Base-by-base conservation (phyloP, 2,329 filamentous ascomycete genomes). In the Onygenales sp. region DNA sequence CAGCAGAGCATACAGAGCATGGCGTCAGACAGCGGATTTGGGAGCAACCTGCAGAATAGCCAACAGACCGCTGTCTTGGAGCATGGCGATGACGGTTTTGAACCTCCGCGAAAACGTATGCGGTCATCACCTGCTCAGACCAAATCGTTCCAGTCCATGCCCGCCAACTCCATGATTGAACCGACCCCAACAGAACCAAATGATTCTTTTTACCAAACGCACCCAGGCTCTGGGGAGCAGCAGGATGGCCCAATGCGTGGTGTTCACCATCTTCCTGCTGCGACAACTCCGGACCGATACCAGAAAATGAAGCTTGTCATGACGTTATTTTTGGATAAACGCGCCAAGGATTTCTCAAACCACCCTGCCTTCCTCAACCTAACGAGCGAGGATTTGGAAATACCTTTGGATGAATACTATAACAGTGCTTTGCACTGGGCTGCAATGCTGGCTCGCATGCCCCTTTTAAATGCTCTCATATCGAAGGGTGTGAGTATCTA, bases 351-450 rank as follows among this genome's bases (percentile, higher is more conserved):
- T 59, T 85, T 78, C 58, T 80, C 83, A 1, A 84, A 85, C 53
- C 86, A 92, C 62, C 86, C 90, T 9, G 86, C 87, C 41, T 81
- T 98, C 41, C 78, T 84, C 47, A 84, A 83, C 8, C 78, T 96
- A 53, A 86, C 83, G 1, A 83, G 88, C 0, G 75, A 85, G 41
- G 92, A 98, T 60, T 80, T 97, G 21, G 93, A 98, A 64, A 86
- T 93, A 67, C 92, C 93, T 1, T 89, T 98, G 54, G 93, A 98
- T 64, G 80, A 85, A 31, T 89, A 89, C 55, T 89, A 67, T 27
- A 75, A 97, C 64, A 97, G 90, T 14, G 91, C 91, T 2, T 76
- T 98, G 42, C 92, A 97, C 65, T 98, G 93, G 93, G 93, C 93
- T 2, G 90, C 93, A 5, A 96, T 93, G 4, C 77, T 98, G 46